These are phyloP conservation scores for Rhizopogon vesiculosus DNA, from an alignment of 768 basidiomycete species.

Conservation along the genomic window DNA sequence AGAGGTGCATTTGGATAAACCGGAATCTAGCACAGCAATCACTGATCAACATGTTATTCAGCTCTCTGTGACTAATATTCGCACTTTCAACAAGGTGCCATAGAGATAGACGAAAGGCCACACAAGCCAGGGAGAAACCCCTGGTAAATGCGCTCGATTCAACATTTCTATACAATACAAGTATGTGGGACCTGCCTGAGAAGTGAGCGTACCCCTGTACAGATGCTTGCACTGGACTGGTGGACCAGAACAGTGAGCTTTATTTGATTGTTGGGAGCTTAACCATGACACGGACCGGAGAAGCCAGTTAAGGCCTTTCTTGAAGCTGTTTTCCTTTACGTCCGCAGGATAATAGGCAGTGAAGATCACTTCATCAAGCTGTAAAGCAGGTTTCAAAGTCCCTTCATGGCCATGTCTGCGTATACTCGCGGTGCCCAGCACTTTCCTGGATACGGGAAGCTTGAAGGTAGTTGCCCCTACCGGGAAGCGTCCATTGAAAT, in stretches of 20 bases:
- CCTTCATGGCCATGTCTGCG: conserved; percentile 4
- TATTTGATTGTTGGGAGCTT: neutral
- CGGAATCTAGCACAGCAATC: conserved; percentile 40
- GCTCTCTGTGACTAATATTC: neutral
- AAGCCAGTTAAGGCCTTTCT: conserved; percentile 52
- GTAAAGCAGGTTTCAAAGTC: conserved; percentile 36
- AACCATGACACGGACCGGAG: conserved; percentile 37
- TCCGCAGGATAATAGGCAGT: conserved; percentile 64
- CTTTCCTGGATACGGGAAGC: conserved; percentile 35
- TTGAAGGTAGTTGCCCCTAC: conserved; percentile 60
- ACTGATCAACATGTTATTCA: neutral
- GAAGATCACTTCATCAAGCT: conserved; percentile 59
- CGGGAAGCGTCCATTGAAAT: conserved; percentile 40
- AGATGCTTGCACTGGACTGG: conserved; percentile 38
- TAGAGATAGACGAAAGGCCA: conserved; percentile 49
- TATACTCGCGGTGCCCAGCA: conserved; percentile 39
- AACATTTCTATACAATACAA: neutral
- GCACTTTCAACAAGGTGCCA: conserved; percentile 43
- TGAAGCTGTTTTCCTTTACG: conserved; percentile 16
- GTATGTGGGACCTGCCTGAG: conserved; percentile 30
- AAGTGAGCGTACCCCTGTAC: conserved; percentile 47
- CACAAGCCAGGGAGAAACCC: conserved; percentile 24
- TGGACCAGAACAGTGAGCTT: conserved; percentile 2
- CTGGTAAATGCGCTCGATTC: conserved; percentile 5
- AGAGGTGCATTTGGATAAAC: conserved; percentile 52